phyloP scores from a whole-genome alignment of 192 early-diverging fungal species.

The Backusella australiensis region DNA sequence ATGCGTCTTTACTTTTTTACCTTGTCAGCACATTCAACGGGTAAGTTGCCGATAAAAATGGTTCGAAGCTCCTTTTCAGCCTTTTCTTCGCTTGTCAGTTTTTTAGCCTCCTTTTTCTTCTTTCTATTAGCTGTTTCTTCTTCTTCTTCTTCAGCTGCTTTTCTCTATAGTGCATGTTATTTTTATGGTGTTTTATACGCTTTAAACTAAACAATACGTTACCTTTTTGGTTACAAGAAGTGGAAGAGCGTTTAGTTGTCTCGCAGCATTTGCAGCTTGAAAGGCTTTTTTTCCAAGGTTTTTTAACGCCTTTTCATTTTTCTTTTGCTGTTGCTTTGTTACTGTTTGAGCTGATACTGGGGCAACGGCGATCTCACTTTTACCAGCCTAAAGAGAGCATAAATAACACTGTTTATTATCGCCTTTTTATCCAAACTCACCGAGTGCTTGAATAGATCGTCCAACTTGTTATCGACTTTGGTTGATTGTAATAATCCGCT shows the following conservation, averaged over 20 bases:
- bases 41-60: constrained; percentile 94
- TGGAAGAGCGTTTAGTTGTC: constrained; percentile 33
- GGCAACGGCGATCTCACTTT: constrained; percentile 13
- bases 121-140: constrained; percentile 34
- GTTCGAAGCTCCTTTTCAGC: constrained; percentile 68
- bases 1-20: constrained; percentile 1
- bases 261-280: constrained; percentile 33
- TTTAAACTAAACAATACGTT: background rate
- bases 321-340: constrained; percentile 29
- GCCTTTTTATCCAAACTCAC: constrained; percentile 25
- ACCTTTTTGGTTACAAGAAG: background rate
- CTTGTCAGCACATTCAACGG: constrained; percentile 64
- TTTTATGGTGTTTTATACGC: constrained; percentile 9
- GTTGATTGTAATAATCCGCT: constrained; percentile 5
- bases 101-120: constrained; percentile 1
- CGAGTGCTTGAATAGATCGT: constrained; percentile 63
- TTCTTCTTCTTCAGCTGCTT: constrained; percentile 26
- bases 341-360: constrained; percentile 10
- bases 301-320: constrained; percentile 14
- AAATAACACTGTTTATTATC: background rate
- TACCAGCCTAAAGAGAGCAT: constrained; percentile 10
- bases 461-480: constrained; percentile 28
- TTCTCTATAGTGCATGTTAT: constrained; percentile 18
- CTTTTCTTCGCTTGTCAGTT: constrained; percentile 36
- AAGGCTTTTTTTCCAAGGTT: constrained; percentile 26